Conservation (phyloP, 441 rosid species). For the Bruguiera hainesii region DNA sequence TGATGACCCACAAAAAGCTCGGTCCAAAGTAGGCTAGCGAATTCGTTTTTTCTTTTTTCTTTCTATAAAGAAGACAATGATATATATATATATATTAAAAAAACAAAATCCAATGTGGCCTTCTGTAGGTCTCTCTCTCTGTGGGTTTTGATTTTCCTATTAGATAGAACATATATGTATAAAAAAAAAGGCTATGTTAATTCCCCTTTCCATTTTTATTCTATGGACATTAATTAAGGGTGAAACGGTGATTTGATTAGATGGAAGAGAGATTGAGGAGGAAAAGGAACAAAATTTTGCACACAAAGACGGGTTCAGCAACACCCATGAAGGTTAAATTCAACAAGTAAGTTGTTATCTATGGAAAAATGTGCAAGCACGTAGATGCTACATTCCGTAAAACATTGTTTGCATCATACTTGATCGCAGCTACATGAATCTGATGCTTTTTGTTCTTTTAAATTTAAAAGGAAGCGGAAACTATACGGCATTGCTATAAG, state of each 20-base stretch:
- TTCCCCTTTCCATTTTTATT: neutral
- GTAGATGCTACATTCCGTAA: neutral
- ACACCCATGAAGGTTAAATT: slow-evolving; percentile 67
- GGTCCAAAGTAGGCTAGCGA: slow-evolving; percentile 44
- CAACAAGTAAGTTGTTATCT: slow-evolving; percentile 59
- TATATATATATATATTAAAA: too few relatives aligned
- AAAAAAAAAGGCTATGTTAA: neutral
- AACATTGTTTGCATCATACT: too few relatives aligned
- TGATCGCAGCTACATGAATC: too few relatives aligned
- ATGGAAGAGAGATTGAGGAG: slow-evolving; percentile 85
- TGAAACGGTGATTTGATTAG: slow-evolving; percentile 32
- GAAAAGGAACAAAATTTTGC: slow-evolving; percentile 74
- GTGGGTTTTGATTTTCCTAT: neutral
- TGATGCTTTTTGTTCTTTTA: too few relatives aligned
- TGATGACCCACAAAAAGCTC: slow-evolving; percentile 76
- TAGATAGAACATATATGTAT: too few relatives aligned
- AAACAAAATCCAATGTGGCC: too few relatives aligned
- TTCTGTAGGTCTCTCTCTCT: neutral
- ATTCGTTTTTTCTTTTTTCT: neutral
- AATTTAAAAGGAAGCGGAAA: too few relatives aligned
- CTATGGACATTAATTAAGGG: slow-evolving; percentile 6
- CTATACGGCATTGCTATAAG: neutral
- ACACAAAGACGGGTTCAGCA: slow-evolving; percentile 76
- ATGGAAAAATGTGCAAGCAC: neutral
- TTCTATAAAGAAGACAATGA: neutral